Base-by-base conservation (phyloP, 495 filamentous ascomycete genomes). In the Cercophora sp. region DNA sequence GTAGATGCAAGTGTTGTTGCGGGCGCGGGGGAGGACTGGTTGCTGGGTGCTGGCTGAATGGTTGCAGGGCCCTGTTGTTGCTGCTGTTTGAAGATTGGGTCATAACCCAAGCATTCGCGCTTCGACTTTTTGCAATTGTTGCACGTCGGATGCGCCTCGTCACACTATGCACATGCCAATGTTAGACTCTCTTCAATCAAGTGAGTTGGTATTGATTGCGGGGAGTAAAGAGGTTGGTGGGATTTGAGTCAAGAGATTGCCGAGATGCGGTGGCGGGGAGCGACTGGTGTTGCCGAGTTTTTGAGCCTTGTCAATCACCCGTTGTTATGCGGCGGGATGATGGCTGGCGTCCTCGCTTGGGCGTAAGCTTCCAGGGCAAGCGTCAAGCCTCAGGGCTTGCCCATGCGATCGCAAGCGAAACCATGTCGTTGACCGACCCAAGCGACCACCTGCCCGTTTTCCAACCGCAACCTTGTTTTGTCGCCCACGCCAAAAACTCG, bases 81-180 rank as follows among this genome's bases (percentile, higher is more conserved):
- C 61, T 91, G 87, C 61, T 85, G 81, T 70, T 95, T 94, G 75
- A 98, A 98, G 55, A 97, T 94, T 31, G 93, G 93, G 67, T 98
- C 93, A 82, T 98, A 98, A 39, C 93, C 93, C 44, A 96, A 69
- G 66, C 93, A 98, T 64, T 97, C 93, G 60, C 93, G 88, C 70
- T 96, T 97, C 63, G 90, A 96, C 71, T 96, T 98, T 65, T 91
- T 86, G 72, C 93, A 98, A 70, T 98, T 98, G 63, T 91, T 85
- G 77, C 93, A 98, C 42, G 86, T 81, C 6, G 93, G 93, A 72
- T 96, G 91, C 23, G 80, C 83, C 77, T 98, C 93, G 79, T 98
- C 93, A 75, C 93, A 98, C 93, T 98, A 62, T 25, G n/a, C n/a
- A n/a, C n/a, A n/a, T n/a, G n/a, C n/a, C n/a, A n/a, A n/a, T n/a